Base-by-base conservation (phyloP, 805 yeast species). In the Komagataella pastoris region DNA sequence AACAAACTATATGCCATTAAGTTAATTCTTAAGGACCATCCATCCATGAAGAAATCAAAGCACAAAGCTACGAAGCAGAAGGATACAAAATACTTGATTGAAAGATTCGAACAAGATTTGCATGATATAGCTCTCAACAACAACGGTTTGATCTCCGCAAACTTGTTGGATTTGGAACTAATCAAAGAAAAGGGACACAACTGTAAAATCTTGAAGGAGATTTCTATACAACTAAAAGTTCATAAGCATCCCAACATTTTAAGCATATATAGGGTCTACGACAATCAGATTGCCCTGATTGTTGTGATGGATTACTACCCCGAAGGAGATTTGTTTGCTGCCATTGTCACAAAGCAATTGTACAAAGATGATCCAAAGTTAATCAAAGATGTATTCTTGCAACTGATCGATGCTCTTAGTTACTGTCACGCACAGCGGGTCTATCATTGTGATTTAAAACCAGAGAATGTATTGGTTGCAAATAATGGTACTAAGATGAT, bases 371-470 rank as follows among this genome's bases (percentile, higher is more conserved):
- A 78, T 54, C 80, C 79, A 6, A 60, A 60, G 14, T 62, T 70
- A 54, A 75, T 76, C 61, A 81, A 79, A 62, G 74, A 72, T 54
- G 83, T 76, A 56, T 84, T 85, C 59, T 60, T 76, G 46, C 97
- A 93, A 67, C 75, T 93, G 64, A 72, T 91, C 47, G 86, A 89
- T 55, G 96, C 90, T 2, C 75, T 90, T 51, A 78, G 80, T 55
- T 86, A 83, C 68, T 86, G 95, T 61, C 97, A 91, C 65, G 73
- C 83, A 1, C 79, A 77, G 55, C 83, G 85, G n/a, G 80, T 91
- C 44, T 91, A 82, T 64, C 98, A 90, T 64, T 86, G 97, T 62
- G 98, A 90, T 67, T 79, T 90, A 57, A 93, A 93, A 70, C 99
- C 99, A 5, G 98, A 93, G 65, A 93, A 93, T 69, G 78, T 93